Evolutionary conservation across 805 yeast species (phyloP), one percentile per base, ranked within the genome.

Genomic region (Scheffersomyces lignosus): DNA sequence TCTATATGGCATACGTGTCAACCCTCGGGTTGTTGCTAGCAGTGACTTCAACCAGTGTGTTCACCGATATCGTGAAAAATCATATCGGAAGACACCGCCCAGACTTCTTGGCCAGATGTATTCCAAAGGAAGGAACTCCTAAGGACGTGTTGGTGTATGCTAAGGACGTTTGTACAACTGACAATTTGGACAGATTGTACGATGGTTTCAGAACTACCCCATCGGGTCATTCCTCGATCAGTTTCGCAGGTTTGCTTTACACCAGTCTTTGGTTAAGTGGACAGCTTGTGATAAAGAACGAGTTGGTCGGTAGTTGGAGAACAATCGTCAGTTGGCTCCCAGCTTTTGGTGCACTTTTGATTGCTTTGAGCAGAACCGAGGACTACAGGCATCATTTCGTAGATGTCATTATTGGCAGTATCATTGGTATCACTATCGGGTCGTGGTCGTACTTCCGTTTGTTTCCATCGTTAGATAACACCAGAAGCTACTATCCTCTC

Each of bases 301-400:
- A 71, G 9, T 51, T 60, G 33, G 66, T 72, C 14, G 85, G 90
- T 2, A 70, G 79, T 1, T 81, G 88, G 86, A 75, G 90, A 54
- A 65, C 76, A 30, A 45, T 76, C 2, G 53, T 81, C 3, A 64
- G 80, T 1, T 52, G 64, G 7, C 37, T 73, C n/a, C 93, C 93
- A 2, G 53, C 75, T 1, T 49, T 87, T 4, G 73, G 84, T 5
- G 96, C 98, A 0, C 53, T 75, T 1, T 71, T 82, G 45, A 81
- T 91, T 48, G 98, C 97, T 0, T 60, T 87, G 30, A 80, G 93
- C 27, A 75, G 99, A 51, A 87, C 96, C 1, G 83, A 85, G 51
- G 99, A 91, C 62, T 90, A 90, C 62, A 75, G 97, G 57, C 99
- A 91, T 55, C 98, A 91, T 62, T 88, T 87, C 54, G 68, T 86